phyloP scores from a whole-genome alignment of 805 yeast species.

The Yueomyces sp. region DNA sequence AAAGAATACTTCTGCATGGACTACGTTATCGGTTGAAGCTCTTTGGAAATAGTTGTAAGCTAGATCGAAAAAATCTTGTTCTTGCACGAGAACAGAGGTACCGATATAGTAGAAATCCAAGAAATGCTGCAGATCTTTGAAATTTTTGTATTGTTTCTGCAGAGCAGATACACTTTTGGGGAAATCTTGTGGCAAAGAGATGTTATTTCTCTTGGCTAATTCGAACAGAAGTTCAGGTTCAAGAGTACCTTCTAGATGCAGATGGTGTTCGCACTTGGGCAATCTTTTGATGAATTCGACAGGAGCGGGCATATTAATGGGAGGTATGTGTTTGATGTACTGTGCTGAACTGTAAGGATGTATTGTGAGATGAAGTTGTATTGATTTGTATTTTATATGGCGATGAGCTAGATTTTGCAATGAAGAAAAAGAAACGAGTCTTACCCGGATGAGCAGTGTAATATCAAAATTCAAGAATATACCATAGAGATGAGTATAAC shows the following conservation, averaged over 20 bases:
- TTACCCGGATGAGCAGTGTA: too few species aligned
- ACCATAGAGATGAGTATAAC: too few species aligned
- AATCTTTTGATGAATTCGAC: constrained; percentile 44
- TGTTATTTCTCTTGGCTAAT: constrained; percentile 51
- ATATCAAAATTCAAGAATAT: too few species aligned
- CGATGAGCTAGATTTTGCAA: too few species aligned
- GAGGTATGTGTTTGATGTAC: too few species aligned
- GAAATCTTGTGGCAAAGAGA: constrained; percentile 46
- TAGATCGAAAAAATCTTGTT: constrained; percentile 62
- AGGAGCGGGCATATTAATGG: constrained; percentile 8
- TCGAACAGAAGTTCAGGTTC: constrained; percentile 64
- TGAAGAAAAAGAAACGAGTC: too few species aligned
- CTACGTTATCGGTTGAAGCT: constrained; percentile 44
- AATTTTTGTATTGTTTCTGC: constrained; percentile 43
- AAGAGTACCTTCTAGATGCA: constrained; percentile 73
- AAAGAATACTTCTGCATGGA: constrained; percentile 65
- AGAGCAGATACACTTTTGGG: constrained; percentile 48
- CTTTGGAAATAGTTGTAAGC: constrained; percentile 61
- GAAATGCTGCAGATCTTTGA: constrained; percentile 64
- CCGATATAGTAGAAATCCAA: constrained; percentile 71
- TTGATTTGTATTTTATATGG: too few species aligned
- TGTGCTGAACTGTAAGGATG: too few species aligned
- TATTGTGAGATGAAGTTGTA: too few species aligned
- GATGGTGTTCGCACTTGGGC: constrained; percentile 82
- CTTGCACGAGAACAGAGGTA: constrained; percentile 56